phyloP scores from a whole-genome alignment of 2,329 filamentous ascomycete genomes.

The Pseudocercospora pini-densiflorae region DNA sequence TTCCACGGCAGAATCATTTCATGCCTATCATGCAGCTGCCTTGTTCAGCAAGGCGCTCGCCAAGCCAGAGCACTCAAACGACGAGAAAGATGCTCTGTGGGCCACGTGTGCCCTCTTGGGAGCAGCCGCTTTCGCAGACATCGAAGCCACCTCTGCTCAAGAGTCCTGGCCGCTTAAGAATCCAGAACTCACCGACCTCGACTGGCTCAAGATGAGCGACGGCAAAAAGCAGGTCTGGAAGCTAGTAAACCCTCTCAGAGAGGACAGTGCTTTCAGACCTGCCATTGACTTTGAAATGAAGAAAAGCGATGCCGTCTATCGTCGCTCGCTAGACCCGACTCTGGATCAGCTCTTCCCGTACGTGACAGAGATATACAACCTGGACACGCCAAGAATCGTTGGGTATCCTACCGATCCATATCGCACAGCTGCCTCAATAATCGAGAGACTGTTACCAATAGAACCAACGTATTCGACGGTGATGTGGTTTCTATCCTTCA shows the following conservation, averaged over 20 bases:
- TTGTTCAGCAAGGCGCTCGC: constrained; percentile 55
- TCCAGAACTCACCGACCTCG: constrained; percentile 51
- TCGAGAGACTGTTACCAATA: constrained; percentile 46
- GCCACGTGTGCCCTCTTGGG: constrained; percentile 54
- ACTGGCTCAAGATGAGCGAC: constrained; percentile 63
- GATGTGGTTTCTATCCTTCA: constrained; percentile 54
- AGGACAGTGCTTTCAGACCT: constrained; percentile 53
- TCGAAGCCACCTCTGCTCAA: constrained; percentile 49
- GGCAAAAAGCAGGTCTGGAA: constrained; percentile 61
- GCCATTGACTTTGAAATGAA: constrained; percentile 30
- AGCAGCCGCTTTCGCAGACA: constrained; percentile 50
- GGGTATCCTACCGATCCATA: constrained; percentile 34
- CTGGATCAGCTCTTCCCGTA: constrained; percentile 26
- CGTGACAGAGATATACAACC: constrained; percentile 31
- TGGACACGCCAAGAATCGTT: constrained; percentile 26
- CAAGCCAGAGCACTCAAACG: constrained; percentile 33
- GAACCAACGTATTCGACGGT: constrained; percentile 48
- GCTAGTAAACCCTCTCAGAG: constrained; percentile 54
- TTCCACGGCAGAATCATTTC: constrained; percentile 47
- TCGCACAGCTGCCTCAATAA: constrained; percentile 35
- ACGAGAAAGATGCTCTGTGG: constrained; percentile 54
- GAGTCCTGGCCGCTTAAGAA: constrained; percentile 62
- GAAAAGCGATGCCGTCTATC: constrained; percentile 12
- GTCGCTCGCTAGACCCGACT: constrained; percentile 18
- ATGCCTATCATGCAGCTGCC: constrained; percentile 54